Evolutionary conservation across 306 rosid species (phyloP).

Genomic region (Abrus precatorius): DNA sequence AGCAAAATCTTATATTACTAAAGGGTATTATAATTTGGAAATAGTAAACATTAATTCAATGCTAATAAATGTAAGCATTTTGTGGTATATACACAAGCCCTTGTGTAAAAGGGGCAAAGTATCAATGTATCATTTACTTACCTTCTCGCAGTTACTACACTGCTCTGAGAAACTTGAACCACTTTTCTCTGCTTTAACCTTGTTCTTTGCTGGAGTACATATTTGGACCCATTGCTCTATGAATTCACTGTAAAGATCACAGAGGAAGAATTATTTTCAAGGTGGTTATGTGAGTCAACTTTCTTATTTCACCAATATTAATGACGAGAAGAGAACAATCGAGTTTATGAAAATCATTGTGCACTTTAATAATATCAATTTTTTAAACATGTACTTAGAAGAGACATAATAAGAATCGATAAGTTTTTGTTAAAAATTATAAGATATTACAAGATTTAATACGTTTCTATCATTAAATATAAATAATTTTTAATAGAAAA

Average conservation of each 20-base stretch:
- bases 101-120: neutral
- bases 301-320: slow-evolving; percentile 3
- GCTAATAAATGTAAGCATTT: neutral
- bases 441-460: too few relatives aligned
- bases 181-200: slow-evolving; percentile 53
- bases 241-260: slow-evolving; percentile 71
- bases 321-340: neutral
- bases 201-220: slow-evolving; percentile 73
- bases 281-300: slow-evolving; percentile 2
- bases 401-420: too few relatives aligned
- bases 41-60: neutral
- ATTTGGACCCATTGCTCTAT: slow-evolving; percentile 95
- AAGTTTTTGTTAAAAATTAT: too few relatives aligned
- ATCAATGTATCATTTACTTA: slow-evolving; percentile 24
- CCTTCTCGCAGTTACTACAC: slow-evolving; percentile 91
- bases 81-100: neutral
- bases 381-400: too few relatives aligned
- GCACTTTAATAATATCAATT: neutral
- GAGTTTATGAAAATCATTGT: slow-evolving; percentile 3
- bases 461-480: too few relatives aligned
- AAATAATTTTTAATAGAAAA: too few relatives aligned
- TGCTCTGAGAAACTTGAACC: slow-evolving; percentile 68
- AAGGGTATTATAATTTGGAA: neutral
- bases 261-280: neutral
- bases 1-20: slow-evolving; percentile 34